These are phyloP conservation scores for Neospora caninum DNA, from an alignment of 169 alveolate species.

Conservation along the genomic window DNA sequence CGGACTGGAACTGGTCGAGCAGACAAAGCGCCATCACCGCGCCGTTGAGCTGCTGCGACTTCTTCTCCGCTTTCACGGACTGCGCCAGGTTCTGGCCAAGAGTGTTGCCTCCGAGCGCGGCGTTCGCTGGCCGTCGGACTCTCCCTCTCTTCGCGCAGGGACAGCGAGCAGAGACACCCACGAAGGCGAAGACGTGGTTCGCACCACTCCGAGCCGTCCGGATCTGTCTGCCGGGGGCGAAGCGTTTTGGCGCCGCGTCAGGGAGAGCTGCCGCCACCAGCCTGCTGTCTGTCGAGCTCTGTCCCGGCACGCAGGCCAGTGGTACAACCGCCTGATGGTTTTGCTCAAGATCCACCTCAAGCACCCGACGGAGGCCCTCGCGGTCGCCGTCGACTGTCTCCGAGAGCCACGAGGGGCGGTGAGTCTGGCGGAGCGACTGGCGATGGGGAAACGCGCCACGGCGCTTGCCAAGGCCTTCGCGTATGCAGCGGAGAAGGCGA, in stretches of 20 bases:
- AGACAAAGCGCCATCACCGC: constrained; percentile 9
- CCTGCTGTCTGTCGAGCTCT: background rate
- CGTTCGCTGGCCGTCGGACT: background rate
- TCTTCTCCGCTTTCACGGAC: constrained; percentile 8
- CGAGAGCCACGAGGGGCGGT: constrained; percentile 15
- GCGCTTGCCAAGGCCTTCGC: background rate
- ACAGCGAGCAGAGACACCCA: background rate
- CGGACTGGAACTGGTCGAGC: constrained; percentile 47
- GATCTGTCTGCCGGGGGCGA: background rate
- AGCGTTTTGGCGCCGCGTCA: background rate
- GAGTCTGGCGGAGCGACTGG: constrained; percentile 23
- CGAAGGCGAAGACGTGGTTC: background rate
- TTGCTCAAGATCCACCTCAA: constrained; percentile 34
- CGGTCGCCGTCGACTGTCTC: constrained; percentile 36
- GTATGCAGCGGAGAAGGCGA: constrained; percentile 1
- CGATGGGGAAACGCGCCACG: background rate
- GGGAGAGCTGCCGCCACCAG: background rate
- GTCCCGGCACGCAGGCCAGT: constrained; percentile 40
- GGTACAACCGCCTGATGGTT: constrained; percentile 55
- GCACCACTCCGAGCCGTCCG: background rate
- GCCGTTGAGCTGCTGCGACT: constrained; percentile 27
- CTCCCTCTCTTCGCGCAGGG: background rate
- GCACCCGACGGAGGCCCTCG: constrained; percentile 25
- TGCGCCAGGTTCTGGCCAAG: constrained; percentile 9
- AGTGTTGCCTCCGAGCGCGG: background rate